A percentile compares a stretch with the other conserved stretches of the same genome.
These are phyloP conservation scores for Mycena leptocephala DNA, from an alignment of 768 basidiomycete species.

Conservation along the genomic window DNA sequence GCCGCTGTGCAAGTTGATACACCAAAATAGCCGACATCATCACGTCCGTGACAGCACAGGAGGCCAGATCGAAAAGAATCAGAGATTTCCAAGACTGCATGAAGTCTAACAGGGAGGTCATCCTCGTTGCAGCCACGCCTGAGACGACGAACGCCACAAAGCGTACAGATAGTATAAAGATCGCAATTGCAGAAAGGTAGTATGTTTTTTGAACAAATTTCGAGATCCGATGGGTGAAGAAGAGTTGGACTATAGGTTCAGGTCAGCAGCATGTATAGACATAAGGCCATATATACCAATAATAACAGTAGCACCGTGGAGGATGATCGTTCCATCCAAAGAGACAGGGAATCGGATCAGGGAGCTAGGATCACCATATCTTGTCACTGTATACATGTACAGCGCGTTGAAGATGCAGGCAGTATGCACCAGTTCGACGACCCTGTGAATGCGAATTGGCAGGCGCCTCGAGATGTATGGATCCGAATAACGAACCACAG, in stretches of 20 bases:
- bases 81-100: constrained; percentile 7
- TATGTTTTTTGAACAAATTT: constrained; percentile 5
- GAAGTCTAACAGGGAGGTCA: neutral
- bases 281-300: neutral
- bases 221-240: constrained; percentile 16
- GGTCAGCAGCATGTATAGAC: neutral
- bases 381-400: constrained; percentile 16
- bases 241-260: constrained; percentile 2
- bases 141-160: constrained; percentile 15
- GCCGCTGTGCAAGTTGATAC: neutral
- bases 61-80: constrained; percentile 2
- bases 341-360: neutral
- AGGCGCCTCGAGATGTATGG: neutral
- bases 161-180: neutral
- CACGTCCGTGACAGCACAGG: constrained; percentile 14
- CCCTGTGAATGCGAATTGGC: neutral
- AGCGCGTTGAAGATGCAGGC: constrained; percentile 18
- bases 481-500: constrained; percentile 6
- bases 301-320: constrained; percentile 21
- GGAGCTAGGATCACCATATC: constrained; percentile 1
- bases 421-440: constrained; percentile 13
- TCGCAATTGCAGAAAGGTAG: neutral
- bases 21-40: constrained; percentile 17
- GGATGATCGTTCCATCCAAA: constrained; percentile 9
- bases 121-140: constrained; percentile 7